Evolutionary conservation across 495 filamentous ascomycete genomes (phyloP), one percentile per base, ranked within the genome.

Genomic region (Penicillium maclennaniae): DNA sequence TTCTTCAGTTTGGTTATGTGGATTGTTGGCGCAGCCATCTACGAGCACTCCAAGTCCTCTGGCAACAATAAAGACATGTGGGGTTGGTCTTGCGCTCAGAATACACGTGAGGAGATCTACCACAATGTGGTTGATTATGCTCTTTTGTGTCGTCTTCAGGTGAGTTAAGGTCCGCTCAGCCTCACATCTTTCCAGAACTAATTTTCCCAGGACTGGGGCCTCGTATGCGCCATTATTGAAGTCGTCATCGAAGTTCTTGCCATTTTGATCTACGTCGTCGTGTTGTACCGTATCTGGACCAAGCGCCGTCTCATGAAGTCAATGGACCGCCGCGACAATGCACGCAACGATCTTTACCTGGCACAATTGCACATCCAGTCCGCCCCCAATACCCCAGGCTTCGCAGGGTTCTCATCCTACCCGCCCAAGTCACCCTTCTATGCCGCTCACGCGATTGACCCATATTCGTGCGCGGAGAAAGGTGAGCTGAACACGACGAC

Each of bases 221-320:
- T 99, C 44, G 86, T 99, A 60, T 99, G 93, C 78, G 88, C 88
- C 65, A 87, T 99, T 65, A 97, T 99, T 72, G 93, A 99, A 75
- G 81, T 99, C 56, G 87, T 95, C 49, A 80, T 99, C 57, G 93
- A 99, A 69, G 78, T 87, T 60, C 83, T 99, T 69, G 88, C 88
- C 59, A 95, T 99, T 67, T 72, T 82, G 34, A 87, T 99, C 65
- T 99, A 99, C 77, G 89, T 79, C 67, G 80, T 97, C 66, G 84
- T 95, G 67, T 96, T 96, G 76, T 97, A 93, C 79, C 88, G 93
- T 58, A 88, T 95, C 79, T 93, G 89, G 81, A 88, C 88, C 52
- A 99, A 99, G 79, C 87, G 89, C 66, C 83, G 85, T 61, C 88
- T 99, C 51, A 86, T 86, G 69, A 97, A 96, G 75, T 89, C 89